Evolutionary conservation across 2,329 filamentous ascomycete species (phyloP).

Genomic region (Xylaria sp.): DNA sequence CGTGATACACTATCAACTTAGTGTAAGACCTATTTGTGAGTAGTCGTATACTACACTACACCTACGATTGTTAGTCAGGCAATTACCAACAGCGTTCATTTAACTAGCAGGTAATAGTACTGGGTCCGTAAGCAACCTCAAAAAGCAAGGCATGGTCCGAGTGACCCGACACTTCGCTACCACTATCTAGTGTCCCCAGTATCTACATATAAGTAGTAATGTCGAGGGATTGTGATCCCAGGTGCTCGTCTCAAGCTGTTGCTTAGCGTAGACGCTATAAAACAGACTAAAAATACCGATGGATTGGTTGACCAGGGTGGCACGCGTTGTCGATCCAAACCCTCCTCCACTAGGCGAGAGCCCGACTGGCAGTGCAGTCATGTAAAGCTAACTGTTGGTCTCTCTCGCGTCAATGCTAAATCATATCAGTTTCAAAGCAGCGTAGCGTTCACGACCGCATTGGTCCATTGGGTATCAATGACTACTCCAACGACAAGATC

Average conservation of each 20-base stretch:
- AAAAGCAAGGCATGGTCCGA: slow-evolving; percentile 1
- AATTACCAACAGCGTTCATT: neutral
- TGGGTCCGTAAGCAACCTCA: neutral
- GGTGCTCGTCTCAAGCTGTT: slow-evolving; percentile 4
- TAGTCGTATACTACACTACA: neutral
- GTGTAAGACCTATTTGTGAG: neutral
- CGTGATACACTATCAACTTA: neutral
- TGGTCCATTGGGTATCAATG: neutral
- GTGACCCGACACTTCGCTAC: neutral
- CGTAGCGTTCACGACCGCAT: neutral
- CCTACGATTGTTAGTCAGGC: neutral
- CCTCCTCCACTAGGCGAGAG: slow-evolving; percentile 5
- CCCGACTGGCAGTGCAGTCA: slow-evolving; percentile 4
- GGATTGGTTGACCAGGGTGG: slow-evolving; percentile 32
- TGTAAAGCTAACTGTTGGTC: neutral
- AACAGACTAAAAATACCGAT: slow-evolving; percentile 37
- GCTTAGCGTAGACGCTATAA: slow-evolving; percentile 17
- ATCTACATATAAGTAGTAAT: neutral
- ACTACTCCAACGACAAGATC: slow-evolving; percentile 1
- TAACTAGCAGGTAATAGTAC: neutral
- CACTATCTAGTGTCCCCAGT: neutral
- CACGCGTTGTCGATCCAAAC: slow-evolving; percentile 38
- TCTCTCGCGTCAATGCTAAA: neutral
- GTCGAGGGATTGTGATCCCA: slow-evolving; percentile 20
- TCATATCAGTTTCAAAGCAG: slow-evolving; percentile 4